phyloP scores from a whole-genome alignment of 345 rosid species.

The Ailanthus altissimus region DNA sequence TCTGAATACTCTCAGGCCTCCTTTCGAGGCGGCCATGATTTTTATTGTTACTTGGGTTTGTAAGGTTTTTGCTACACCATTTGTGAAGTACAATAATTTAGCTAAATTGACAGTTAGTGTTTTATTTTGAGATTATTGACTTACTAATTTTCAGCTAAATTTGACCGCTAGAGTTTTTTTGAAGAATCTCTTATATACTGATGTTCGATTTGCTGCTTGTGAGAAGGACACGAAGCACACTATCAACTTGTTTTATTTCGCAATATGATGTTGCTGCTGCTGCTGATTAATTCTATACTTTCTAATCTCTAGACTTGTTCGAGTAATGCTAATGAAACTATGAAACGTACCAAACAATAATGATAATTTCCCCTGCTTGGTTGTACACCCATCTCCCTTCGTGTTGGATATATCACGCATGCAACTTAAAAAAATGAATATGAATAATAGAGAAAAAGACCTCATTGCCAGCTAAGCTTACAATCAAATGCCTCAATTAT shows the following conservation, averaged over 20 bases:
- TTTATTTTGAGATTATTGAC: neutral
- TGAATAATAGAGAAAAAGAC: neutral
- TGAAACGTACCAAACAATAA: too few species aligned
- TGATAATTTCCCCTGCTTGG: too few species aligned
- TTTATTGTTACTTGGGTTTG: constrained; percentile 8
- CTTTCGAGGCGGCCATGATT: neutral
- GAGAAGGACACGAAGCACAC: too few species aligned
- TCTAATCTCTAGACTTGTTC: neutral
- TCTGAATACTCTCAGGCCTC: constrained; percentile 20
- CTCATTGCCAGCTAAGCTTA: constrained; percentile 5
- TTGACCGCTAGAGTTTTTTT: too few species aligned
- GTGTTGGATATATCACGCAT: too few species aligned
- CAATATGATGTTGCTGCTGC: too few species aligned
- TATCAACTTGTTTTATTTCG: too few species aligned
- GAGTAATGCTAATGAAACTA: too few species aligned
- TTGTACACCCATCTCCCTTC: too few species aligned
- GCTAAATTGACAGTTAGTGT: neutral
- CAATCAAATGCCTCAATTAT: constrained; percentile 18
- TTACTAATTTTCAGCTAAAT: neutral
- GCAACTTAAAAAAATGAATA: neutral
- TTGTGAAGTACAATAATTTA: constrained; percentile 12
- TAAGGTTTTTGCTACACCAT: neutral
- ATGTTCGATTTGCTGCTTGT: too few species aligned
- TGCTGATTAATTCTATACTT: too few species aligned
- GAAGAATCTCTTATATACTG: too few species aligned